Evolutionary conservation across 345 rosid species (phyloP).

Genomic region (Geranium brycei): DNA sequence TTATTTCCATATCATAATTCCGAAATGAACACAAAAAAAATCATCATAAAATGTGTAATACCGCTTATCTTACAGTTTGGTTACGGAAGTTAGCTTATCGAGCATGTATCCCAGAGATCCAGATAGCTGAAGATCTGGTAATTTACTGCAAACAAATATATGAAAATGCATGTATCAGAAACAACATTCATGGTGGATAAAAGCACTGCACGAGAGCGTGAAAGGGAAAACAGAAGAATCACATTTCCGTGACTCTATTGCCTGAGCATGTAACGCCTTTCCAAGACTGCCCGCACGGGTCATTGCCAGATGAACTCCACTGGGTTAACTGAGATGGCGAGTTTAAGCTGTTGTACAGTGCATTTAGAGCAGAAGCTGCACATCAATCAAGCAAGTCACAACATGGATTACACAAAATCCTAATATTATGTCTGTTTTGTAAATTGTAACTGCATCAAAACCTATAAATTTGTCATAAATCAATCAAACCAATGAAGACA

Average conservation of each 20-base stretch:
- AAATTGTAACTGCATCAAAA: not conserved
- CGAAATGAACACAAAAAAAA: slow-evolving; percentile 6
- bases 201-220: not conserved
- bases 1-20: slow-evolving; percentile 10
- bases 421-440: no score
- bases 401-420: slow-evolving; percentile 1
- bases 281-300: slow-evolving; percentile 93
- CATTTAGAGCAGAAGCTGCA: slow-evolving; percentile 67
- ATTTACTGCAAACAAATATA: slow-evolving; percentile 36
- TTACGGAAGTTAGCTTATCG: slow-evolving; percentile 36
- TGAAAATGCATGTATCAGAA: slow-evolving; percentile 4
- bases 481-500: no score
- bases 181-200: slow-evolving; percentile 1
- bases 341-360: slow-evolving; percentile 42
- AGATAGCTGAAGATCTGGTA: slow-evolving; percentile 60
- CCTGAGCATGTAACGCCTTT: slow-evolving; percentile 73
- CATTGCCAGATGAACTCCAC: slow-evolving; percentile 59
- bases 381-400: slow-evolving; percentile 11
- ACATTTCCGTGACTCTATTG: slow-evolving; percentile 72
- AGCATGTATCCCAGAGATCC: slow-evolving; percentile 55
- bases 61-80: slow-evolving; percentile 54
- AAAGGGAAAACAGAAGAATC: slow-evolving; percentile 16
- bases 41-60: not conserved
- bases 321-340: slow-evolving; percentile 47
- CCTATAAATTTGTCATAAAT: no score